phyloP scores from a whole-genome alignment of 2,329 filamentous ascomycete genomes.

The Coniella vitis region DNA sequence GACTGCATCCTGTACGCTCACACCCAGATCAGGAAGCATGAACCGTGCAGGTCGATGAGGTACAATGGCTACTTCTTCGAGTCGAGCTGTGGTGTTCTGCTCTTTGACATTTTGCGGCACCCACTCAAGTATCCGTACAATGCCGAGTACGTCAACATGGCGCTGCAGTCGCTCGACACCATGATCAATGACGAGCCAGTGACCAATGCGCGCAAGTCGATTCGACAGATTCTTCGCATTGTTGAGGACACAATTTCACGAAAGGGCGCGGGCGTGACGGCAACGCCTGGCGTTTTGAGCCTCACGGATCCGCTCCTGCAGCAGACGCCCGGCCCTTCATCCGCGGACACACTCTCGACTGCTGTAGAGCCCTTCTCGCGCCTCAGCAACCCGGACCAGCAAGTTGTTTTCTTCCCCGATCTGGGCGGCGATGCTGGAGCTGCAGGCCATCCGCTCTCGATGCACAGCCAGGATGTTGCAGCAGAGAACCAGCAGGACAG shows the following conservation, averaged over 20 bases:
- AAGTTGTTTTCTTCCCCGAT: conserved; percentile 21
- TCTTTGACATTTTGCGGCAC: conserved; percentile 24
- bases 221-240: conserved; percentile 17
- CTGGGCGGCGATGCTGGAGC: conserved; percentile 4
- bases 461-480: background rate
- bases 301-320: conserved; percentile 11
- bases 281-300: background rate
- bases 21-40: conserved; percentile 13
- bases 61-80: conserved; percentile 25
- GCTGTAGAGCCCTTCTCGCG: conserved; percentile 20
- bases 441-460: background rate
- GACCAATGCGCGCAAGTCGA: conserved; percentile 17
- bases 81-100: conserved; percentile 23
- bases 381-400: conserved; percentile 15
- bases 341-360: background rate
- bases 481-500: background rate
- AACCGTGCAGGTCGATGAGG: conserved; percentile 11
- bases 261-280: conserved; percentile 7
- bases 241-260: conserved; percentile 21
- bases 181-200: conserved; percentile 21
- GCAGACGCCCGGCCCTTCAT: background rate
- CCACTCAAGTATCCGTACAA: conserved; percentile 24
- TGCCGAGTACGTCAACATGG: conserved; percentile 24
- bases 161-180: conserved; percentile 19
- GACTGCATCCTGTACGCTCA: conserved; percentile 21